Evolutionary conservation across 148 eudicot species (phyloP).

Genomic region (Polygonum aviculare): DNA sequence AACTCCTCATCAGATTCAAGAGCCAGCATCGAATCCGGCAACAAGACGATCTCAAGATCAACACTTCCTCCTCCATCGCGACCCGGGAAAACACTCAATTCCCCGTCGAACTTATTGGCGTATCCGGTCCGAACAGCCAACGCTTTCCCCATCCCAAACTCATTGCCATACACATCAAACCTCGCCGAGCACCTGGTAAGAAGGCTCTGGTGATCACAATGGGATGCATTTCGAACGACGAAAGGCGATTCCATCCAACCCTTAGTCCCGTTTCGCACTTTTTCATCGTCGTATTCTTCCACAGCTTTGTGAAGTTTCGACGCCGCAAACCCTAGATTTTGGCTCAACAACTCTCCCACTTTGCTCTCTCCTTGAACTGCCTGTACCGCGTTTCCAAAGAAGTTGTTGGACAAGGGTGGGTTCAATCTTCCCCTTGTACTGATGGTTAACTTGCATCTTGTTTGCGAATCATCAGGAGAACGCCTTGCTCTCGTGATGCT

Average conservation of each 20-base stretch:
- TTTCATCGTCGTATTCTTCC: conserved; percentile 5
- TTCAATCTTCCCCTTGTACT: conserved; percentile 19
- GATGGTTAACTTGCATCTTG: conserved; percentile 10
- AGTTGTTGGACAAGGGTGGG: conserved; percentile 20
- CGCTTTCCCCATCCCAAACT: background rate
- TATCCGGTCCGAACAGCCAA: conserved; percentile 35
- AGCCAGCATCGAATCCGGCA: conserved; percentile 45
- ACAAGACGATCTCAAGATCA: conserved; percentile 58
- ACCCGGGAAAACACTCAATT: conserved; percentile 50
- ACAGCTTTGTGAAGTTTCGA: conserved; percentile 10
- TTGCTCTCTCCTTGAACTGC: background rate
- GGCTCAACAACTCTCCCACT: conserved; percentile 8
- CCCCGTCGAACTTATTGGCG: conserved; percentile 52
- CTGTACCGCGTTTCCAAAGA: conserved; percentile 18
- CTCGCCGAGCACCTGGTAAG: conserved; percentile 8
- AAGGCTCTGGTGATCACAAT: conserved; percentile 4
- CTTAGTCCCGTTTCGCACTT: background rate
- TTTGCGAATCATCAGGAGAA: background rate
- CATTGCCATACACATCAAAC: conserved; percentile 16
- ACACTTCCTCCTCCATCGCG: conserved; percentile 47
- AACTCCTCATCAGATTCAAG: conserved; percentile 42
- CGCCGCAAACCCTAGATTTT: conserved; percentile 19
- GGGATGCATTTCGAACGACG: background rate
- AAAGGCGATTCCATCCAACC: conserved; percentile 9
- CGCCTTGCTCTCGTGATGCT: conserved; percentile 20